phyloP scores from a whole-genome alignment of 495 filamentous ascomycete genomes.

The Tuber indicum region DNA sequence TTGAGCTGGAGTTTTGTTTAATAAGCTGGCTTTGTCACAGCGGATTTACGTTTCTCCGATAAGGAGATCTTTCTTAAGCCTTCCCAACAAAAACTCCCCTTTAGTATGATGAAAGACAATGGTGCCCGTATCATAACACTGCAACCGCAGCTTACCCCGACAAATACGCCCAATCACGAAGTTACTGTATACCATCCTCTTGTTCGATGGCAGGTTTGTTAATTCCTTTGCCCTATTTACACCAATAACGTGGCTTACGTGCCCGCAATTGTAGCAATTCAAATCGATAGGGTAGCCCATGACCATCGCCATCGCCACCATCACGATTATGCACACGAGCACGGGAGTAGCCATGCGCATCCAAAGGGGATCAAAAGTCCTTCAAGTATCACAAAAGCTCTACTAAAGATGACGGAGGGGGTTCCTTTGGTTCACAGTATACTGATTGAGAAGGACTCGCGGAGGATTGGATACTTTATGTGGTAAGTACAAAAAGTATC shows the following conservation, averaged over 20 bases:
- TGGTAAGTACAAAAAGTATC: conserved; percentile 49
- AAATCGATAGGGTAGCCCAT: conserved; percentile 31
- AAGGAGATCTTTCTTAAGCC: not conserved
- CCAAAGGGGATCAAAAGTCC: conserved; percentile 34
- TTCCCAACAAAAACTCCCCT: not conserved
- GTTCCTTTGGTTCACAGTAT: conserved; percentile 75
- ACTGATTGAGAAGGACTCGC: conserved; percentile 82
- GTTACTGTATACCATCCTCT: not conserved
- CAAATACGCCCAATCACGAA: not conserved
- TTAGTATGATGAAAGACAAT: no score
- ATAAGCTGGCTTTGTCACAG: not conserved
- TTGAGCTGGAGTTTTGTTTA: not conserved
- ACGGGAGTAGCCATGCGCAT: conserved; percentile 24
- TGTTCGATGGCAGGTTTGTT: conserved; percentile 10
- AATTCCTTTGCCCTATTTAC: not conserved
- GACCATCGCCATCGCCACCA: conserved; percentile 37
- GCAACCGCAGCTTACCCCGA: not conserved
- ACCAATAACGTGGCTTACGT: not conserved
- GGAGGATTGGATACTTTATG: conserved; percentile 97
- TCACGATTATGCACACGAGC: conserved; percentile 45
- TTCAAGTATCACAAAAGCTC: conserved; percentile 40
- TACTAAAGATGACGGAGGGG: conserved; percentile 53
- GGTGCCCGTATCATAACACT: not conserved
- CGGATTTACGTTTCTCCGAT: not conserved
- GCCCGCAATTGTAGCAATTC: conserved; percentile 10